Percentiles rank a stretch among this genome's conserved stretches.
Evolutionary conservation across 2,329 filamentous ascomycete genomes (phyloP).

Genomic region (Xylaria polymorpha): DNA sequence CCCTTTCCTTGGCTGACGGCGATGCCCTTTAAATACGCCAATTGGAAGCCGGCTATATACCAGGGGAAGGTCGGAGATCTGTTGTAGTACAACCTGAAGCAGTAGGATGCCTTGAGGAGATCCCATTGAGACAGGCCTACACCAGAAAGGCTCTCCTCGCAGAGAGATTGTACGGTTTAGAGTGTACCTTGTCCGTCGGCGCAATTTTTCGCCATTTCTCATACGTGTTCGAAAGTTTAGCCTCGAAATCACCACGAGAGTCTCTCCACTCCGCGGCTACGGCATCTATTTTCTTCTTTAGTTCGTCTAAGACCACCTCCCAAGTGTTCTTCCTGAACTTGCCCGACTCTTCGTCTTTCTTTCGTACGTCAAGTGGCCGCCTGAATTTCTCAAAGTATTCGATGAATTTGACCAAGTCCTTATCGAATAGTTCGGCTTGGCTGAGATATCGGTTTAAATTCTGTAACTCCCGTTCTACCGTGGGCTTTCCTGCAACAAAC

Average conservation of each 20-base stretch:
- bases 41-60: slow-evolving; percentile 61
- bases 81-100: slow-evolving; percentile 56
- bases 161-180: slow-evolving; percentile 50
- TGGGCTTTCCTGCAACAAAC: slow-evolving; percentile 61
- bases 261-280: slow-evolving; percentile 52
- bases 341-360: slow-evolving; percentile 29
- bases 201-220: slow-evolving; percentile 57
- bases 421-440: slow-evolving; percentile 39
- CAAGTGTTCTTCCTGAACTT: slow-evolving; percentile 43
- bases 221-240: slow-evolving; percentile 53
- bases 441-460: slow-evolving; percentile 49
- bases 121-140: slow-evolving; percentile 57
- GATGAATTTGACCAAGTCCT: slow-evolving; percentile 47
- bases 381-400: slow-evolving; percentile 51
- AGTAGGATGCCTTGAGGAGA: slow-evolving; percentile 62
- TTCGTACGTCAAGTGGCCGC: slow-evolving; percentile 40
- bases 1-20: slow-evolving; percentile 36
- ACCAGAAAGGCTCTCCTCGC: slow-evolving; percentile 43
- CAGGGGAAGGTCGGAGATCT: slow-evolving; percentile 54
- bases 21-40: slow-evolving; percentile 60
- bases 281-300: slow-evolving; percentile 51
- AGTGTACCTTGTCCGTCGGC: slow-evolving; percentile 48
- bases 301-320: slow-evolving; percentile 48
- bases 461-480: slow-evolving; percentile 54
- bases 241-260: slow-evolving; percentile 32